These are phyloP conservation scores for Diaporthe sp. DNA, from an alignment of 2,329 filamentous ascomycete species.

Conservation along the genomic window DNA sequence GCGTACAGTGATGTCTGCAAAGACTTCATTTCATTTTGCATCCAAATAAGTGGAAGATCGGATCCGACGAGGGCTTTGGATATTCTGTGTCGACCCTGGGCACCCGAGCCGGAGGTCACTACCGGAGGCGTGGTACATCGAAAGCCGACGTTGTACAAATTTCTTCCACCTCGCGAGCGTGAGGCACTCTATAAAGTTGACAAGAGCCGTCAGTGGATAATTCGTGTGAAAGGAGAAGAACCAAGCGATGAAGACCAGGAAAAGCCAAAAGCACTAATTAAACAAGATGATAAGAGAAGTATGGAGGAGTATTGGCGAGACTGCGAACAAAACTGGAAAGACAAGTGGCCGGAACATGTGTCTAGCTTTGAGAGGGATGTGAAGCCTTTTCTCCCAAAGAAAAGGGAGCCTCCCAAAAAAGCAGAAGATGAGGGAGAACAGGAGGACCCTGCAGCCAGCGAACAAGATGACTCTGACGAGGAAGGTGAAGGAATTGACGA, in stretches of 20 bases:
- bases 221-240: not conserved
- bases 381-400: not conserved
- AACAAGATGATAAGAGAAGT: too few species aligned
- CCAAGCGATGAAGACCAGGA: too few species aligned
- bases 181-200: not conserved
- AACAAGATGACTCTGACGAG: not conserved
- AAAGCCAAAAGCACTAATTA: too few species aligned
- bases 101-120: slow-evolving; percentile 25
- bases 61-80: slow-evolving; percentile 51
- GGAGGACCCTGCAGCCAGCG: not conserved
- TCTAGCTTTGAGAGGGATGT: not conserved
- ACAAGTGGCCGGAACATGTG: not conserved
- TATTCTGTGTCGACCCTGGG: slow-evolving; percentile 57
- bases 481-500: not conserved
- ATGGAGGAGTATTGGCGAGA: too few species aligned
- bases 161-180: not conserved
- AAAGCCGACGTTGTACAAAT: not conserved
- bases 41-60: slow-evolving; percentile 40
- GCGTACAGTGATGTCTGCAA: slow-evolving; percentile 51
- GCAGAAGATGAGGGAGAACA: not conserved
- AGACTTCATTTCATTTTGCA: slow-evolving; percentile 53
- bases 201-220: not conserved
- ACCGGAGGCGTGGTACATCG: not conserved
- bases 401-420: not conserved
- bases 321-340: not conserved